Conservation (phyloP, 2,329 filamentous ascomycete genomes). For the Aspergillus jensenii region DNA sequence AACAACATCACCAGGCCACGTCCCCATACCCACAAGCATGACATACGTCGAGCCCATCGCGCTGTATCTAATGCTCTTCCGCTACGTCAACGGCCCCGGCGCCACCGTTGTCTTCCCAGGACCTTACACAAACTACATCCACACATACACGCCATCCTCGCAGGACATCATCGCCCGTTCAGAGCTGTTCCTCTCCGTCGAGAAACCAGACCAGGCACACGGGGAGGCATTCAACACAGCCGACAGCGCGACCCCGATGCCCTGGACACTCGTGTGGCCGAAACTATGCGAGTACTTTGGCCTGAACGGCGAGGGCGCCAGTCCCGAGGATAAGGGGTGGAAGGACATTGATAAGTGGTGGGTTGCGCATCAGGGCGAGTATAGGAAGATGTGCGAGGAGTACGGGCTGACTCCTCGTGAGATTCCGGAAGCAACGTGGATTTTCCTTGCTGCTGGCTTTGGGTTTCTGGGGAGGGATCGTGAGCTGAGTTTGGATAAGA, state of each 20-base stretch:
- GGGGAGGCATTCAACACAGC: constrained; percentile 26
- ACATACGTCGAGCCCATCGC: constrained; percentile 43
- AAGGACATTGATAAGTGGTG: constrained; percentile 22
- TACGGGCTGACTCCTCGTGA: constrained; percentile 15
- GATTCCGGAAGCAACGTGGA: constrained; percentile 9
- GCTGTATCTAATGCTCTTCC: constrained; percentile 40
- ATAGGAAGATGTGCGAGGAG: constrained; percentile 20
- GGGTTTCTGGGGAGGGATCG: constrained; percentile 19
- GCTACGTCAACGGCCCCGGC: constrained; percentile 37
- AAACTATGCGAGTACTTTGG: constrained; percentile 23
- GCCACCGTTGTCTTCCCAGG: constrained; percentile 40
- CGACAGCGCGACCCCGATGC: constrained; percentile 17
- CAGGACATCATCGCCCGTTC: constrained; percentile 32
- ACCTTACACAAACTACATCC: constrained; percentile 32
- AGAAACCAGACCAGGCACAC: constrained; percentile 16
- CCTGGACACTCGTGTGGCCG: constrained; percentile 22
- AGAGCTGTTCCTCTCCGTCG: constrained; percentile 26
- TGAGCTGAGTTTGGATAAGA: constrained; percentile 24
- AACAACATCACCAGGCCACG: constrained; percentile 34
- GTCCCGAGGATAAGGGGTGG: constrained; percentile 6
- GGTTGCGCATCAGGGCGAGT: constrained; percentile 18
- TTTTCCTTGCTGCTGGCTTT: constrained; percentile 17
- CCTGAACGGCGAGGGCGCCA: constrained; percentile 14
- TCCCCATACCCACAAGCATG: constrained; percentile 47
- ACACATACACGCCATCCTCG: constrained; percentile 36